Conservation (phyloP, 2,329 filamentous ascomycete genomes). For the Grosmannia penicillata region DNA sequence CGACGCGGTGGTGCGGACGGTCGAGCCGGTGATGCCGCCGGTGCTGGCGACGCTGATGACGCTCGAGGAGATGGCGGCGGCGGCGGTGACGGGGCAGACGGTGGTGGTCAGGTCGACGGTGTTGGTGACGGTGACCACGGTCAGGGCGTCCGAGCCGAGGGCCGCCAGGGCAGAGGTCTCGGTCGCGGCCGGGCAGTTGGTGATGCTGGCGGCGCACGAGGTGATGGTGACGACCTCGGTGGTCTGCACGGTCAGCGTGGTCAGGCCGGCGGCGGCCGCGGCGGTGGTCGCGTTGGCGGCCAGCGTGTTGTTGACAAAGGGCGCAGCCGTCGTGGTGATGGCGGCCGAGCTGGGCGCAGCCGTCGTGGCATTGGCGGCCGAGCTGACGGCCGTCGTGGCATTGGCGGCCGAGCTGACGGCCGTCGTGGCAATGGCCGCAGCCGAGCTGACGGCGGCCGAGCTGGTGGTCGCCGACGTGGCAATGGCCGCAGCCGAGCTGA, state of each 20-base stretch:
- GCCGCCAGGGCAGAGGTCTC: constrained; percentile 22
- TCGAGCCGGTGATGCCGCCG: constrained; percentile 20
- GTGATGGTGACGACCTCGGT: constrained; percentile 23
- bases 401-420: constrained; percentile 21
- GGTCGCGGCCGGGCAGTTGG: constrained; percentile 15
- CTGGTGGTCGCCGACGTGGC: not conserved
- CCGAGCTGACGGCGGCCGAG: constrained; percentile 4
- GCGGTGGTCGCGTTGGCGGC: not conserved
- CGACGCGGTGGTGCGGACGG: constrained; percentile 22
- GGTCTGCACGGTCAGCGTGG: constrained; percentile 25
- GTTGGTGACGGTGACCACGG: constrained; percentile 22
- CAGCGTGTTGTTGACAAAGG: not conserved
- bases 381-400: constrained; percentile 20
- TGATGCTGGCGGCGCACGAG: constrained; percentile 13
- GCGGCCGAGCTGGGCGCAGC: not conserved
- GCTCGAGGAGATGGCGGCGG: constrained; percentile 22
- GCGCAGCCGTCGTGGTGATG: not conserved
- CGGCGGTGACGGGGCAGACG: constrained; percentile 26
- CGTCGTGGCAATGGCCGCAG: constrained; percentile 11
- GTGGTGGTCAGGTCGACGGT: constrained; percentile 22
- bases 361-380: constrained; percentile 19
- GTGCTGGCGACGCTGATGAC: constrained; percentile 16
- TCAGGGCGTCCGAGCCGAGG: constrained; percentile 15
- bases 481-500: not conserved
- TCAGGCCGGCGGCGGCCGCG: constrained; percentile 11